Evolutionary conservation across 2,329 filamentous ascomycete species (phyloP).

Genomic region (Ophiostoma populinum): DNA sequence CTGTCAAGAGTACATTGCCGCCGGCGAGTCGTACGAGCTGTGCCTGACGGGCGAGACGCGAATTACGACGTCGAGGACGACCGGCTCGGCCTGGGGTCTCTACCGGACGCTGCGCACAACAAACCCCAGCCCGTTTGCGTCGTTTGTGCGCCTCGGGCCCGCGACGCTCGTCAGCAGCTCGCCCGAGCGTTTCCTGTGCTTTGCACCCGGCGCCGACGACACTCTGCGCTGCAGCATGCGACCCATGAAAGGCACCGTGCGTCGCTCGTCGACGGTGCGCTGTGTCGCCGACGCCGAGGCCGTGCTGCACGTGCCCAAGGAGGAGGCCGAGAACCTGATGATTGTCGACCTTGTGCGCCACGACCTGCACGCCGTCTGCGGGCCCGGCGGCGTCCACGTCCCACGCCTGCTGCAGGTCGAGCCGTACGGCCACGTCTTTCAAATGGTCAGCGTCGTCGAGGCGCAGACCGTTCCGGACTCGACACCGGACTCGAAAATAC

Average conservation of each 20-base stretch:
- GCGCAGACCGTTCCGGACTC: too few relatives aligned
- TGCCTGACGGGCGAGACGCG: constrained; percentile 64
- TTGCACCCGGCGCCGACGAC: background rate
- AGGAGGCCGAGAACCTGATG: constrained; percentile 93
- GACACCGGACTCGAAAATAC: too few relatives aligned
- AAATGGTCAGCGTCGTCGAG: constrained; percentile 79
- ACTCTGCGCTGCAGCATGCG: constrained; percentile 52
- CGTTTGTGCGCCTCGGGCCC: constrained; percentile 53
- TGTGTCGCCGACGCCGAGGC: constrained; percentile 55
- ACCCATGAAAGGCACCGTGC: constrained; percentile 94
- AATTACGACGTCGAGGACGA: constrained; percentile 23
- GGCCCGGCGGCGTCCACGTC: constrained; percentile 54
- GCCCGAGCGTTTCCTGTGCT: constrained; percentile 65
- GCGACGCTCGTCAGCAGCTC: constrained; percentile 67
- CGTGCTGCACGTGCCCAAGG: constrained; percentile 67
- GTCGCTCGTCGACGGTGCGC: constrained; percentile 46
- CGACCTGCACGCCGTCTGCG: constrained; percentile 73
- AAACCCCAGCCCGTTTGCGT: constrained; percentile 74
- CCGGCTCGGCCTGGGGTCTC: constrained; percentile 39
- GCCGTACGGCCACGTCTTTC: constrained; percentile 79
- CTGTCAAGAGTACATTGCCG: constrained; percentile 55
- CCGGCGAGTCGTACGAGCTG: constrained; percentile 72
- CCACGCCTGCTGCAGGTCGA: constrained; percentile 71
- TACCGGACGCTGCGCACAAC: constrained; percentile 51
- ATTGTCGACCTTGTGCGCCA: constrained; percentile 94